These are phyloP conservation scores for Pleurotus giganteus DNA, from an alignment of 768 basidiomycete genomes.

Conservation along the genomic window DNA sequence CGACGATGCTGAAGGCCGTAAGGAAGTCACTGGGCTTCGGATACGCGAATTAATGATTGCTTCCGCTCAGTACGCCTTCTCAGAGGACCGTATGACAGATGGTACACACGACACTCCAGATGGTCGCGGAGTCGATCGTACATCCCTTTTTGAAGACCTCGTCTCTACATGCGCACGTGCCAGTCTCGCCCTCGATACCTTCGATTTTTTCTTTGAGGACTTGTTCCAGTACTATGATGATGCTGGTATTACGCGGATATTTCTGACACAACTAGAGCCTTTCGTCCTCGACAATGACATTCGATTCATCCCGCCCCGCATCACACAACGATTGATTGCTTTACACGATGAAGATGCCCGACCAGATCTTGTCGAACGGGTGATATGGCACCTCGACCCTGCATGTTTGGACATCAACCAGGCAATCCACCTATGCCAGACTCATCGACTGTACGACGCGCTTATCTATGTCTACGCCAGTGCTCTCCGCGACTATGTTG, in stretches of 20 bases:
- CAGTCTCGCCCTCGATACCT: constrained; percentile 76
- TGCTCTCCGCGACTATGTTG: constrained; percentile 83
- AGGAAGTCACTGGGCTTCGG: constrained; percentile 67
- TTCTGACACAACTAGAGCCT: constrained; percentile 75
- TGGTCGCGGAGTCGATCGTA: constrained; percentile 90
- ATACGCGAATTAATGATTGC: constrained; percentile 84
- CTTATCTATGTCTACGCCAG: constrained; percentile 92
- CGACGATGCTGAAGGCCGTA: constrained; percentile 53
- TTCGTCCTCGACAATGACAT: constrained; percentile 78
- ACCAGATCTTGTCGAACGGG: constrained; percentile 75
- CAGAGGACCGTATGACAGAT: constrained; percentile 92
- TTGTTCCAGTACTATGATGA: constrained; percentile 89
- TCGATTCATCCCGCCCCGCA: constrained; percentile 75
- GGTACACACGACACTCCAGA: constrained; percentile 79
- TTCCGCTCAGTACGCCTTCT: constrained; percentile 87
- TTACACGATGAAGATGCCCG: constrained; percentile 71
- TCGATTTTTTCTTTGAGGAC: constrained; percentile 90
- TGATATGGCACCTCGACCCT: constrained; percentile 97
- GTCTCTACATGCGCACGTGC: constrained; percentile 77
- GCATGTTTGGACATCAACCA: constrained; percentile 91
- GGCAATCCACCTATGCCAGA: constrained; percentile 82
- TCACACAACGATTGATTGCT: constrained; percentile 81
- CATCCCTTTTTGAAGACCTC: constrained; percentile 84
- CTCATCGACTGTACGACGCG: constrained; percentile 84
- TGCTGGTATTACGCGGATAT: constrained; percentile 81